Evolutionary conservation across 2,329 filamentous ascomycete genomes (phyloP), one percentile per base, ranked within the genome.

Genomic region (Beauveria asiatica): DNA sequence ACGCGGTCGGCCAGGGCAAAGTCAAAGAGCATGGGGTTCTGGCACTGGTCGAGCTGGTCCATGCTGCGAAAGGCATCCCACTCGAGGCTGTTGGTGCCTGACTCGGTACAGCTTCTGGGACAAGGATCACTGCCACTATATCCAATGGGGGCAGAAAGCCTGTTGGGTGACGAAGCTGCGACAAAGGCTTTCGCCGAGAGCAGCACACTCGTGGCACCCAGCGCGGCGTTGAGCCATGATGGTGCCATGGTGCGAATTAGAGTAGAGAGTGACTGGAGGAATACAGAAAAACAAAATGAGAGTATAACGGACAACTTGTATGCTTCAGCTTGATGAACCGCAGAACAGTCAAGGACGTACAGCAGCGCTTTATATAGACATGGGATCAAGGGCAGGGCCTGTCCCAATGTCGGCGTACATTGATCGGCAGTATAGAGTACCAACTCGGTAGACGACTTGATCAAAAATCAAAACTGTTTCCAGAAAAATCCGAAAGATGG

Each of bases 41-140:
- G 37, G 56, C 56, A 58, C n/a, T 51, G 25, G 9, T 50, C 46
- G 37, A 58, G 30, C n/a, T 51, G 13, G n/a, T 58, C 56, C 56
- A 58, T 51, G 46, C 37, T 44, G 23, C 39, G 56, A 23, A 50
- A 58, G 16, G 37, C 37, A 42, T 49, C 45, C 56, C 56, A 58
- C 30, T 33, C 39, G 37, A 50, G 49, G 48, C 45, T 41, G 56
- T 51, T 44, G 33, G 25, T 25, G 21, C 56, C 56, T 17, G 56
- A 50, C 16, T 49, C 56, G 33, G 46, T 25, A n/a, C 56, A 58
- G 33, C 46, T 41, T 2, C 46, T 13, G n/a, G 56, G 56, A 23
- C 56, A 58, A 1, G 19, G 16, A 2, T 51, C 23, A 16, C 13
- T 17, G 21, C 56, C 56, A 7, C 33, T 33, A 46, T 58, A 58